A percentile compares a stretch with the other conserved stretches of the same genome.
Conservation (phyloP, 2,329 filamentous ascomycete genomes). For the Penicillium sp. region DNA sequence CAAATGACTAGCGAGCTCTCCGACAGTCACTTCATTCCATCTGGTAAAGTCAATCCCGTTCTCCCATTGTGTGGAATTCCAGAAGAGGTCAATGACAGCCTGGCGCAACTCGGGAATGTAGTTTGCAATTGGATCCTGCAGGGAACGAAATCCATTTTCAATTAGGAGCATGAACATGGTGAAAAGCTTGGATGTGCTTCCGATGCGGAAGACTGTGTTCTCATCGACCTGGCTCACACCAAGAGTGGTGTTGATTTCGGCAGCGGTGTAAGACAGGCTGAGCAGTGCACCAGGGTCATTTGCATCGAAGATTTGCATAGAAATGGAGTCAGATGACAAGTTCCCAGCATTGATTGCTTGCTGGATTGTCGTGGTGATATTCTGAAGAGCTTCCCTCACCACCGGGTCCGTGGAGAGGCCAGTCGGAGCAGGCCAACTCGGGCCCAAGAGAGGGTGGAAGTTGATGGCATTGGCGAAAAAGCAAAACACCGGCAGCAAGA, state of each 20-base stretch:
- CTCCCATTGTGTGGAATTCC: conserved; percentile 5
- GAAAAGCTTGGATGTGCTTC: conserved; percentile 43
- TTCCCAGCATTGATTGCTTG: conserved; percentile 1
- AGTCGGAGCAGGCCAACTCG: conserved; percentile 7
- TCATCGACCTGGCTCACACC: conserved; percentile 30
- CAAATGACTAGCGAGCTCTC: conserved; percentile 36
- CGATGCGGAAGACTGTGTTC: conserved; percentile 43
- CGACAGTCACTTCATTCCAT: conserved; percentile 37
- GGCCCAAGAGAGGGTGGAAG: conserved; percentile 7
- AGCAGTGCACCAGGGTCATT: conserved; percentile 1
- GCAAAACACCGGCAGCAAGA: background rate
- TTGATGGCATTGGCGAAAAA: background rate
- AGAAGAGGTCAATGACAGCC: background rate
- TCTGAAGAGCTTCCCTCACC: conserved; percentile 1
- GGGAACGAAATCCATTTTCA: conserved; percentile 18
- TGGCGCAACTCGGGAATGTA: conserved; percentile 25
- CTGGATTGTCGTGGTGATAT: conserved; percentile 2
- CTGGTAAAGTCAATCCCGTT: conserved; percentile 20
- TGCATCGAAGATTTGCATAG: conserved; percentile 10
- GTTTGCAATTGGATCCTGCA: conserved; percentile 20
- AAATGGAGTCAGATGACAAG: conserved; percentile 6
- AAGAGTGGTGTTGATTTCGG: conserved; percentile 2
- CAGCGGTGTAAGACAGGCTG: conserved; percentile 5
- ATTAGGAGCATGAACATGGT: conserved; percentile 37
- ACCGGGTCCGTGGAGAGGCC: background rate